Evolutionary conservation across 306 rosid genomes (phyloP).

Genomic region (Lathyrus aphaca): DNA sequence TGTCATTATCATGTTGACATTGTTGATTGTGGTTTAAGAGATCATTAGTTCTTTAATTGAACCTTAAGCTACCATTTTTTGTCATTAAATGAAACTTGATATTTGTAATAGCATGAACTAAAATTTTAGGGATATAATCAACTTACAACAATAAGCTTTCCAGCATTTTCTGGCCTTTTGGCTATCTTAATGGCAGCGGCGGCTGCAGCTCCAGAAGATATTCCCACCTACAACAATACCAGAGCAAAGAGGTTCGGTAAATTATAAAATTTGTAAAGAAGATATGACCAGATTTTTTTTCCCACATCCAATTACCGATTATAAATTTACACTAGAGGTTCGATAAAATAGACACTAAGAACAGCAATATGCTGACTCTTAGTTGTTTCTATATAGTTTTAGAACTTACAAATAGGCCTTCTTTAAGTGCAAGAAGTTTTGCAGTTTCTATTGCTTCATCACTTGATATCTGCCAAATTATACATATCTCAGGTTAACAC

Average conservation of each 20-base stretch:
- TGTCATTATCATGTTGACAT: neutral
- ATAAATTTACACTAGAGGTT: neutral
- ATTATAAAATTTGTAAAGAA: neutral
- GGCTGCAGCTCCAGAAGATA: slow-evolving; percentile 78
- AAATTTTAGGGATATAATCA: slow-evolving; percentile 23
- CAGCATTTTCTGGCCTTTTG: slow-evolving; percentile 68
- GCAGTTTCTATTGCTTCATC: slow-evolving; percentile 78
- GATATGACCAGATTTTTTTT: slow-evolving; percentile 8
- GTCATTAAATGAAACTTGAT: slow-evolving; percentile 2
- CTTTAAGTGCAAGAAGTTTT: slow-evolving; percentile 68
- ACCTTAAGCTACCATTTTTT: slow-evolving; percentile 11
- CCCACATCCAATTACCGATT: neutral
- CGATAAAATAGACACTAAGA: slow-evolving; percentile 1
- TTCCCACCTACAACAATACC: slow-evolving; percentile 62
- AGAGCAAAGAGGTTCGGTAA: slow-evolving; percentile 18
- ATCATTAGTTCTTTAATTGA: slow-evolving; percentile 21
- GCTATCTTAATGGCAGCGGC: slow-evolving; percentile 74
- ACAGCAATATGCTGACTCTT: slow-evolving; percentile 16
- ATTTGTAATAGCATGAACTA: slow-evolving; percentile 9
- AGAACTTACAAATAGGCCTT: slow-evolving; percentile 79
- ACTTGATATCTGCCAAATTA: slow-evolving; percentile 61
- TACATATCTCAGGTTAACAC: slow-evolving; percentile 35
- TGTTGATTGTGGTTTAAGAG: slow-evolving; percentile 22
- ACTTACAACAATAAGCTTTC: slow-evolving; percentile 82
- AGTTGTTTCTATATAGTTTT: slow-evolving; percentile 21